phyloP scores from a whole-genome alignment of 495 filamentous ascomycete genomes.

The Lophiostoma macrostomum region DNA sequence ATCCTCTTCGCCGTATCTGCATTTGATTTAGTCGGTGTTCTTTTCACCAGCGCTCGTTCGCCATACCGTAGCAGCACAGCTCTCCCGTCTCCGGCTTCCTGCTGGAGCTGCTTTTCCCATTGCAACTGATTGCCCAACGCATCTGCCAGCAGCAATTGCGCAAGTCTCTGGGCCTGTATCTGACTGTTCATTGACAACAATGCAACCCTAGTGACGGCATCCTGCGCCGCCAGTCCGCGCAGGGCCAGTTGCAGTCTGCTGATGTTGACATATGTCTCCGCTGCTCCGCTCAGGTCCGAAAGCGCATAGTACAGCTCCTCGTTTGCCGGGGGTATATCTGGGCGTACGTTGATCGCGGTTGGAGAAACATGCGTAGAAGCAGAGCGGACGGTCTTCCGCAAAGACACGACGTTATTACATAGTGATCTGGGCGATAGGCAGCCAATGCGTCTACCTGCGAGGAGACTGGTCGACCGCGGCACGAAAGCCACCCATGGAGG shows the following conservation, averaged over 20 bases:
- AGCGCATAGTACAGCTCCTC: constrained; percentile 60
- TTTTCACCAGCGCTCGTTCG: not conserved
- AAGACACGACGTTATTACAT: not conserved
- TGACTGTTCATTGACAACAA: constrained; percentile 54
- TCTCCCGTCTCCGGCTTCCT: constrained; percentile 44
- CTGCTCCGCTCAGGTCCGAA: constrained; percentile 57
- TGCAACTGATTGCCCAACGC: constrained; percentile 59
- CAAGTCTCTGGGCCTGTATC: constrained; percentile 55
- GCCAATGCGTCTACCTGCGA: constrained; percentile 10
- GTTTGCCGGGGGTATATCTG: constrained; percentile 34
- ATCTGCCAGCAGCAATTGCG: constrained; percentile 72
- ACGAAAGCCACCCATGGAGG: constrained; percentile 33
- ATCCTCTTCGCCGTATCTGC: constrained; percentile 53
- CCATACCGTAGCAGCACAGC: constrained; percentile 52
- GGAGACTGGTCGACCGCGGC: constrained; percentile 14
- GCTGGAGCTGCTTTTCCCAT: constrained; percentile 70
- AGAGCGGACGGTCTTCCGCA: constrained; percentile 3
- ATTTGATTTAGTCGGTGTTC: constrained; percentile 8
- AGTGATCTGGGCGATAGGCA: not conserved
- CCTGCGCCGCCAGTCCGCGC: constrained; percentile 65
- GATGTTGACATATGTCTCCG: constrained; percentile 65
- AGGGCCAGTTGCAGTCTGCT: constrained; percentile 77
- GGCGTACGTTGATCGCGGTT: constrained; percentile 40
- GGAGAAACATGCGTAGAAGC: constrained; percentile 39
- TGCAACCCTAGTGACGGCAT: constrained; percentile 69